phyloP scores from a whole-genome alignment of 2,329 filamentous ascomycete species.

The Fusarium irregulare region DNA sequence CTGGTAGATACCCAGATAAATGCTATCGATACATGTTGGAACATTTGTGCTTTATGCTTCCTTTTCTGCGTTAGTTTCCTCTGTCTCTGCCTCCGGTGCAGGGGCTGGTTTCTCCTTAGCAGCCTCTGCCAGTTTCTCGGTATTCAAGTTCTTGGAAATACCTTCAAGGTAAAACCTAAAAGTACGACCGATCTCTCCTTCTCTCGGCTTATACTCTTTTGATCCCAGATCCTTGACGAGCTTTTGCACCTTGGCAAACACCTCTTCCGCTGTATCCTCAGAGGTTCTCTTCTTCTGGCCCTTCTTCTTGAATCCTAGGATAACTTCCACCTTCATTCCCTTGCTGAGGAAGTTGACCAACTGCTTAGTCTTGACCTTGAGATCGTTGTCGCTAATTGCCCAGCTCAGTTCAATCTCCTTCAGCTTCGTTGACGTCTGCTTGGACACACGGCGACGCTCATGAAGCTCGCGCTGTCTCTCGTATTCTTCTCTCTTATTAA shows the following conservation, averaged over 20 bases:
- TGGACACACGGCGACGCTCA: constrained; percentile 58
- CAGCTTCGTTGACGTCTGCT: constrained; percentile 55
- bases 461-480: constrained; percentile 57
- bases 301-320: constrained; percentile 72
- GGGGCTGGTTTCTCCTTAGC: background rate
- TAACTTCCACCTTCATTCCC: constrained; percentile 79
- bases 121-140: background rate
- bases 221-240: constrained; percentile 51
- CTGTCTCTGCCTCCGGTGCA: background rate
- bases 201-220: constrained; percentile 58
- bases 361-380: constrained; percentile 76
- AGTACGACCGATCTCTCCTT: constrained; percentile 59
- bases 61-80: background rate
- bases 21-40: constrained; percentile 34
- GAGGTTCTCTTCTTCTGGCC: constrained; percentile 68
- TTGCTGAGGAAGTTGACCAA: constrained; percentile 76
- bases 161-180: constrained; percentile 59
- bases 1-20: constrained; percentile 41
- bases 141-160: constrained; percentile 27
- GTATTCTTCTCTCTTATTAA: constrained; percentile 66
- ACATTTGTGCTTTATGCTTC: constrained; percentile 1
- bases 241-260: constrained; percentile 61
- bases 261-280: constrained; percentile 67
- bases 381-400: constrained; percentile 82
- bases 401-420: constrained; percentile 94